A percentile compares a stretch with the other conserved stretches of the same genome.
These are phyloP conservation scores for Globisporangium uncinulatum DNA, from an alignment of 352 stramenopile species.

Conservation along the genomic window DNA sequence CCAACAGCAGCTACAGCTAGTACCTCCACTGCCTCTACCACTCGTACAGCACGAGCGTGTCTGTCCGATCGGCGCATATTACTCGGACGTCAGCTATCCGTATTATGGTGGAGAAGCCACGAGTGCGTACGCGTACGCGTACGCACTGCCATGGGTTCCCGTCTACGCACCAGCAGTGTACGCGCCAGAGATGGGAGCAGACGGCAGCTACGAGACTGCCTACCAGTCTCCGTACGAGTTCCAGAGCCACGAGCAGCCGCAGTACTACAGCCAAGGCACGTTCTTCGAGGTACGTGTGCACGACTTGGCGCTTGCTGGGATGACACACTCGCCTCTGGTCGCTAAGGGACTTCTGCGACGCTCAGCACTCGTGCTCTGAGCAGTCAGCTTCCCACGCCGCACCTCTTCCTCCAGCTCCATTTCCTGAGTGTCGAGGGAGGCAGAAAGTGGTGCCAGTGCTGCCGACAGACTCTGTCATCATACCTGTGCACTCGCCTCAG, in stretches of 20 bases:
- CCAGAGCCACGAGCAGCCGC: neutral
- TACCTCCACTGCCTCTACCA: neutral
- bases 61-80: slow-evolving; percentile 11
- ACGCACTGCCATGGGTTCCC: slow-evolving; percentile 7
- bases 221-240: slow-evolving; percentile 1
- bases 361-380: neutral
- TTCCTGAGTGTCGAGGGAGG: slow-evolving; percentile 1
- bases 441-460: slow-evolving; percentile 12
- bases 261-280: slow-evolving; percentile 3
- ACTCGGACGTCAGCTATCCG: slow-evolving; percentile 3
- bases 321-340: too few relatives aligned
- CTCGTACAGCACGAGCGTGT: slow-evolving; percentile 6
- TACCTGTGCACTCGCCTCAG: slow-evolving; percentile 12
- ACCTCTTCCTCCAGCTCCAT: neutral
- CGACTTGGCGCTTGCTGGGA: neutral
- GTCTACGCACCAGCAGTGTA: neutral
- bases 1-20: neutral
- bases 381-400: neutral
- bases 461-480: slow-evolving; percentile 2
- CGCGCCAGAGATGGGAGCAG: neutral
- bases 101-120: slow-evolving; percentile 2
- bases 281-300: slow-evolving; percentile 8
- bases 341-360: neutral
- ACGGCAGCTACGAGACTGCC: neutral
- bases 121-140: slow-evolving; percentile 7